phyloP scores from a whole-genome alignment of 805 yeast species.

The Starmerella apis region DNA sequence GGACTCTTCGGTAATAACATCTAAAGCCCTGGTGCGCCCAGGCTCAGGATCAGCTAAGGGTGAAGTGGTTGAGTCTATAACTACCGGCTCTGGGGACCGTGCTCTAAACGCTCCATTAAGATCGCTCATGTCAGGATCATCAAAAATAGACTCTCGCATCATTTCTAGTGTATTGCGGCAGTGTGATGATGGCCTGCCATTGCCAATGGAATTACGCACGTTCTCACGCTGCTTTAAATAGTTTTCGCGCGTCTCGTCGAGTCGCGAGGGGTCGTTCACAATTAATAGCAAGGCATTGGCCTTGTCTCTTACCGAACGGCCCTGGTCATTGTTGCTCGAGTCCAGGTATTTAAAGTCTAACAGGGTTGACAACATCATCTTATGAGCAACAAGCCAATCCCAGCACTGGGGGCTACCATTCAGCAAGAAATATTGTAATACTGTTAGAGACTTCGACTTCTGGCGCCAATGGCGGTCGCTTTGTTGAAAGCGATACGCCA shows the following conservation, averaged over 20 bases:
- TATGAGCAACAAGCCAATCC: slow-evolving; percentile 20
- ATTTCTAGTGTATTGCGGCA: slow-evolving; percentile 26
- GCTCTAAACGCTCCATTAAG: slow-evolving; percentile 11
- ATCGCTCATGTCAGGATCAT: slow-evolving; percentile 18
- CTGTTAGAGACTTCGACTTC: slow-evolving; percentile 25
- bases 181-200: slow-evolving; percentile 21
- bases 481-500: slow-evolving; percentile 22
- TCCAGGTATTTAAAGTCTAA: slow-evolving; percentile 16
- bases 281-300: slow-evolving; percentile 26
- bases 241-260: slow-evolving; percentile 26
- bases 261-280: slow-evolving; percentile 25
- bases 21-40: slow-evolving; percentile 3
- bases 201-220: slow-evolving; percentile 27
- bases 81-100: not conserved
- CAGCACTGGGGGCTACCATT: slow-evolving; percentile 23
- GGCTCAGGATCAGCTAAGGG: not conserved
- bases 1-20: slow-evolving; percentile 15
- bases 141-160: slow-evolving; percentile 22
- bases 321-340: slow-evolving; percentile 29
- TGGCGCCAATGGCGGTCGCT: slow-evolving; percentile 27
- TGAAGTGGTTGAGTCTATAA: not conserved
- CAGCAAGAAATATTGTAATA: slow-evolving; percentile 24
- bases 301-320: slow-evolving; percentile 29
- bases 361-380: slow-evolving; percentile 14
- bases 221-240: slow-evolving; percentile 27